Conservation (phyloP, 169 alveolate genomes). For the Plasmodium sp. region DNA sequence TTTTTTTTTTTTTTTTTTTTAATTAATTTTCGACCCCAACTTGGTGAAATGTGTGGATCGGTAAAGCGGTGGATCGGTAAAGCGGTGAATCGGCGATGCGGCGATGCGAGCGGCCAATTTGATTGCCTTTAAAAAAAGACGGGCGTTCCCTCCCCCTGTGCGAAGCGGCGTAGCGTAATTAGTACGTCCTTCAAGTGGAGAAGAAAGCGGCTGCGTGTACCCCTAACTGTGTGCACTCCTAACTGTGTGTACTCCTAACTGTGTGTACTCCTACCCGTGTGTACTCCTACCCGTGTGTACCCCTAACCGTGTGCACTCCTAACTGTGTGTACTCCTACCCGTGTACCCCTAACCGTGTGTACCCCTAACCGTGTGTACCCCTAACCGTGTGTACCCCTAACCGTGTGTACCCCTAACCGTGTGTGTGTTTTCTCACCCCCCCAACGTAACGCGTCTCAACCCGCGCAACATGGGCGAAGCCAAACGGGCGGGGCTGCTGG, state of each 20-base stretch:
- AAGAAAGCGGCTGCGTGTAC: not conserved
- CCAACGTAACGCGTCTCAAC: not conserved
- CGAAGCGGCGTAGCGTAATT: not conserved
- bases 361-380: no score
- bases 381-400: no score
- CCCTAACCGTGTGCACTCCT: no score
- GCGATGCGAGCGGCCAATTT: not conserved
- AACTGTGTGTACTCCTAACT: no score
- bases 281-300: no score
- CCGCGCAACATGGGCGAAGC: slow-evolving; percentile 18
- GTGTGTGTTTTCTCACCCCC: not conserved
- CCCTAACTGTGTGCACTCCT: not conserved
- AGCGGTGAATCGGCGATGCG: not conserved
- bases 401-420: not conserved
- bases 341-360: no score
- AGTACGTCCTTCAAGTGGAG: not conserved
- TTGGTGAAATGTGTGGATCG: not conserved
- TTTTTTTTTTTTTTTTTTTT: not conserved
- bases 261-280: no score
- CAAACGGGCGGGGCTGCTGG: not conserved
- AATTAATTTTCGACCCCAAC: not conserved
- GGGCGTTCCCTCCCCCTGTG: not conserved
- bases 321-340: no score
- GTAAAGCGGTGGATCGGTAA: not conserved
- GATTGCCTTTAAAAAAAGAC: not conserved